Evolutionary conservation across 163 green algal species (phyloP).

Genomic region (Scenedesmus sp.): DNA sequence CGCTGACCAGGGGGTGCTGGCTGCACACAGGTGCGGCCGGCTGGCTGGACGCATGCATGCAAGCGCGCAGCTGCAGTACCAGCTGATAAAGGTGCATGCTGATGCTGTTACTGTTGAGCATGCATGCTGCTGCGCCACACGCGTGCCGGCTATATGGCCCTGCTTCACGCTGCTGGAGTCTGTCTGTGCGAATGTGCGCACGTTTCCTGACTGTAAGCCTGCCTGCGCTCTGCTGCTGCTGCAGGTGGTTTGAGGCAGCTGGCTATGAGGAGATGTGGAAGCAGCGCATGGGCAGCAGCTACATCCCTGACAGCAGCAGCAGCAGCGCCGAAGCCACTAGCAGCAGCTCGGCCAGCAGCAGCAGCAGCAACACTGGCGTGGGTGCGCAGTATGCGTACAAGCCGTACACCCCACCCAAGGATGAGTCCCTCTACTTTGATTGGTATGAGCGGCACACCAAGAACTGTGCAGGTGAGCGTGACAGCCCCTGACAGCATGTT

Average conservation of each 20-base stretch:
- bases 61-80: no score
- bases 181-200: no score
- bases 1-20: slow-evolving; percentile 48
- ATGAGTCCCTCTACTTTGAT: background rate
- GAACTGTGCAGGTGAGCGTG: slow-evolving; percentile 25
- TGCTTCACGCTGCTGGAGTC: no score
- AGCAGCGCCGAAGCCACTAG: background rate
- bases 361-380: background rate
- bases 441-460: slow-evolving; percentile 46
- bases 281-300: slow-evolving; percentile 41
- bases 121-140: no score
- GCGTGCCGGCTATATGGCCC: no score
- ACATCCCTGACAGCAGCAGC: background rate
- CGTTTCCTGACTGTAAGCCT: background rate
- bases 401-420: background rate
- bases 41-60: background rate
- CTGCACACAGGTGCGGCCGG: slow-evolving; percentile 36
- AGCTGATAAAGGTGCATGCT: no score
- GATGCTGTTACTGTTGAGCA: no score
- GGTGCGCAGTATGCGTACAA: background rate
- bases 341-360: background rate
- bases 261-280: slow-evolving; percentile 49
- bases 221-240: background rate
- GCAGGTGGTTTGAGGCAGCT: slow-evolving; percentile 45
- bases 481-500: background rate